These are phyloP conservation scores for Pharus latifolius DNA, from an alignment of 176 grass and related monocot species.

Conservation along the genomic window DNA sequence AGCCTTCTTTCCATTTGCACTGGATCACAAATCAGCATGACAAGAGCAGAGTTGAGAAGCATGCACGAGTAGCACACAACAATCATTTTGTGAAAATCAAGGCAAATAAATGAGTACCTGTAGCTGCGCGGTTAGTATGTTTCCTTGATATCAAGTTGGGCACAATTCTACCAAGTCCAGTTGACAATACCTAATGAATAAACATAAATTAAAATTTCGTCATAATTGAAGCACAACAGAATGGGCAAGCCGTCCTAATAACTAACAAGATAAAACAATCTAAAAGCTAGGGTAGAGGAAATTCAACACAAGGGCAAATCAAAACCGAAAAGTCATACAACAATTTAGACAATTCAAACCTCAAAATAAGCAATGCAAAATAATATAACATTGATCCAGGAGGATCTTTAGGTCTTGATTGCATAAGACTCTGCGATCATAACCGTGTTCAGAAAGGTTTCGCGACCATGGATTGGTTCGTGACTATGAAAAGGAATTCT, in stretches of 20 bases:
- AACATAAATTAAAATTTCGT: background rate
- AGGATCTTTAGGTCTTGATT: no score
- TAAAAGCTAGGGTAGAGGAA: background rate
- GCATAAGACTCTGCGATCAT: no score
- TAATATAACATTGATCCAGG: no score
- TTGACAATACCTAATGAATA: conserved; percentile 55
- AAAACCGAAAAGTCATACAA: no score
- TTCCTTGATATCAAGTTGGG: conserved; percentile 91
- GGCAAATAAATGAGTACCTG: conserved; percentile 34
- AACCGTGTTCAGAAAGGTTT: no score
- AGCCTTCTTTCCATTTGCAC: background rate
- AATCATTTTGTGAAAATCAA: background rate
- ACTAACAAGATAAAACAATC: background rate
- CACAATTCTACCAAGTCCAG: conserved; percentile 80
- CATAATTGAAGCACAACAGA: background rate
- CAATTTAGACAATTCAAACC: background rate
- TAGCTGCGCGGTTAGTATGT: conserved; percentile 84
- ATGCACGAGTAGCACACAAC: background rate
- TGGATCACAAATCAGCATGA: background rate
- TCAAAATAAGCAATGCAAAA: background rate
- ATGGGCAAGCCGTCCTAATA: background rate
- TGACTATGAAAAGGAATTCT: no score
- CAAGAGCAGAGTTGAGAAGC: background rate
- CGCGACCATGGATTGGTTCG: no score
- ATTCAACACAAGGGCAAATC: background rate